Base-by-base conservation (phyloP, 2,329 filamentous ascomycete genomes). In the Phialocephala sp. region DNA sequence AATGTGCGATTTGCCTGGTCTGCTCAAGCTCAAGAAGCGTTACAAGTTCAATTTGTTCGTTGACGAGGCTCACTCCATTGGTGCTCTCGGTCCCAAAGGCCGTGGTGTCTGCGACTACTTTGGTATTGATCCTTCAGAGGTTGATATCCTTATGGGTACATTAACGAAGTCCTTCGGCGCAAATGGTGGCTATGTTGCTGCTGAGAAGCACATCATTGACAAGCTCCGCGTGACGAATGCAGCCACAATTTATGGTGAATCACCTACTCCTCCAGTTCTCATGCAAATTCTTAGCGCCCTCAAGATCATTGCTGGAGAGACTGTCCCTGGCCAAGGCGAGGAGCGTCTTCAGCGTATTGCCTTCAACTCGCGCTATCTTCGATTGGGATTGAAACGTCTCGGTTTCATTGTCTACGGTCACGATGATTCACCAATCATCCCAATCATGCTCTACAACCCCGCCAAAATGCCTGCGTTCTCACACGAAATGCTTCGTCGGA, bases 381-480 rank as follows among this genome's bases (percentile, higher is more conserved):
- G 95, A 66, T 89, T 99, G 35, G 95, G 95, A 71, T 87, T 99
- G 75, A 99, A 99, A 85, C 92, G 95, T 72, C 89, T 99, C 60
- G 95, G 95, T 59, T 94, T 93, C 81, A 99, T 99, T 76, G 91
- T 97, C 62, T 97, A 96, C 77, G 95, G 95, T 68, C 94, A 98
- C 78, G 95, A 99, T 76, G 95, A 99, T 80, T 97, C 94, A 5
- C 95, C 95, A 64, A 98, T 99, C 73, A 93, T 99, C 72, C 95
- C 95, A 62, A 80, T 99, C 71, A 87, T 97, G 75, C 88, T 99
- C 35, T 99, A 97, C 84, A 93, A 98, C 80, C 95, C 95, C n/a
- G 95, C 92, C 74, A 99, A 99, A 82, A 97, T 99, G 85, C 92
- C 94, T 4, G 94, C 95, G 66, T 99, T 99, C 80, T 97, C 93